Percentiles rank a stretch among this genome's conserved stretches.
phyloP scores from a whole-genome alignment of 768 basidiomycete genomes.

The Dioszegia aurantiaca region DNA sequence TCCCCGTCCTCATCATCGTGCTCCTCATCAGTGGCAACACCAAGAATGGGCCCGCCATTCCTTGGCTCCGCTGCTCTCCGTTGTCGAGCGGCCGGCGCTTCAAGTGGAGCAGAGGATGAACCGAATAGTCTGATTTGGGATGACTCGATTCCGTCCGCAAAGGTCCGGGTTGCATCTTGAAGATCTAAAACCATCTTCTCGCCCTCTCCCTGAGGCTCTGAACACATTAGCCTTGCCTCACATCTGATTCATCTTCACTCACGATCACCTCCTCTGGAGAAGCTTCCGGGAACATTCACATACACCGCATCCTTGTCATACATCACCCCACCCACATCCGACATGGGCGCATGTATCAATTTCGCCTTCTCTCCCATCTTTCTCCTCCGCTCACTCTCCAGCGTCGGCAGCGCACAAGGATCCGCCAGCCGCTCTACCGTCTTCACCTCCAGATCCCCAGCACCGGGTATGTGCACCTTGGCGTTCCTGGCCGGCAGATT shows the following conservation, averaged over 20 bases:
- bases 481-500: conserved; percentile 54
- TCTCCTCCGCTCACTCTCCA: conserved; percentile 79
- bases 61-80: conserved; percentile 40
- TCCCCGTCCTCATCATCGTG: conserved; percentile 52
- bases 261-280: conserved; percentile 64
- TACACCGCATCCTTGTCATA: conserved; percentile 99
- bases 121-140: conserved; percentile 82
- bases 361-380: conserved; percentile 95
- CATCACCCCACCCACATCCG: conserved; percentile 91
- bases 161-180: conserved; percentile 76
- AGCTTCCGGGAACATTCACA: conserved; percentile 94
- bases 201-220: conserved; percentile 83
- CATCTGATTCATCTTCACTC: conserved; percentile 25
- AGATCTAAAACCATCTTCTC: conserved; percentile 97
- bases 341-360: conserved; percentile 96
- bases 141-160: conserved; percentile 75
- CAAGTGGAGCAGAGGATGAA: conserved; percentile 69
- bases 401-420: conserved; percentile 90
- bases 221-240: conserved; percentile 3
- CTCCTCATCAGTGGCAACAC: conserved; percentile 50
- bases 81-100: conserved; percentile 39
- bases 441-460: conserved; percentile 79
- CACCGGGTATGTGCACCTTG: conserved; percentile 90
- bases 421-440: conserved; percentile 76
- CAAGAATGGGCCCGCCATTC: conserved; percentile 46